Conservation (phyloP, 345 rosid species). For the Brassica carinata region DNA sequence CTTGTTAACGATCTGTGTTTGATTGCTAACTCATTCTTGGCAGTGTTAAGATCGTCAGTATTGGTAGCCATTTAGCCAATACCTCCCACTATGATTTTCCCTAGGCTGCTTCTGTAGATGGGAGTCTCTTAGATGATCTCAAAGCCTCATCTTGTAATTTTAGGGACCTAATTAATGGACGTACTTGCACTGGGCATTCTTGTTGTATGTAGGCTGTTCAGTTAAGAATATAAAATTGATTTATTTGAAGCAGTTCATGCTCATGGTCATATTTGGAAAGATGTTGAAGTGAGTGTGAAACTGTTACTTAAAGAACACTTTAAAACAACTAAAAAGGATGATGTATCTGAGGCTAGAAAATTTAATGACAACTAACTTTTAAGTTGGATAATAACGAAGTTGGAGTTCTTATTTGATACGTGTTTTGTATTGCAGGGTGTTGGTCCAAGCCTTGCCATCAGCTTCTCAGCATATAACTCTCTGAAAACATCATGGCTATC, state of each 20-base stretch:
- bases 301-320: conserved; percentile 6
- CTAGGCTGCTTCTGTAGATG: conserved; percentile 11
- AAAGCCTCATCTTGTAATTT: not conserved
- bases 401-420: not conserved
- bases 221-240: not conserved
- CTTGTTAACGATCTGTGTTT: conserved; percentile 3
- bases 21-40: conserved; percentile 1
- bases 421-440: conserved; percentile 66
- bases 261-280: conserved; percentile 1
- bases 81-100: not conserved
- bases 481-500: conserved; percentile 72
- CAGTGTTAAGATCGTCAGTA: not conserved
- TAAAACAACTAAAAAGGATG: not conserved
- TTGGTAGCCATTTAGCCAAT: conserved; percentile 7
- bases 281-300: conserved; percentile 5
- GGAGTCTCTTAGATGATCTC: conserved; percentile 14
- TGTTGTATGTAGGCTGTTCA: not conserved
- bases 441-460: conserved; percentile 92
- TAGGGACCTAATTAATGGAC: not conserved
- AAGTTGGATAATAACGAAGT: not conserved
- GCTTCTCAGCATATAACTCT: conserved; percentile 83
- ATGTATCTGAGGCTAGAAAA: not conserved
- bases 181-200: not conserved
- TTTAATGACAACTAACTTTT: not conserved
- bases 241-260: not conserved